Evolutionary conservation across 805 yeast genomes (phyloP).

Genomic region (Candida insectorum): DNA sequence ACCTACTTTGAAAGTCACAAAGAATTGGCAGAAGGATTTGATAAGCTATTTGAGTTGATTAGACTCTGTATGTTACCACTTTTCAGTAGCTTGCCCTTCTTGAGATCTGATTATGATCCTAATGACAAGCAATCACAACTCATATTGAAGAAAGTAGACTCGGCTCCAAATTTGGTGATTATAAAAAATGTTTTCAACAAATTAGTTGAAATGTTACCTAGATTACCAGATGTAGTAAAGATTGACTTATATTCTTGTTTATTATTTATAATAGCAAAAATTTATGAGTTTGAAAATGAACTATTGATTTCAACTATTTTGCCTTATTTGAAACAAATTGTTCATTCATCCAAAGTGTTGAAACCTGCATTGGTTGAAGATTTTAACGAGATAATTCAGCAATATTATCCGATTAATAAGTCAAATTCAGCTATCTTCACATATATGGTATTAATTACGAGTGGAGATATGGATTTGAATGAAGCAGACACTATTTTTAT

Average conservation of each 20-base stretch:
- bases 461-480: constrained; percentile 27
- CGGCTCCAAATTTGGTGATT: constrained; percentile 37
- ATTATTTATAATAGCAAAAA: constrained; percentile 56
- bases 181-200: constrained; percentile 49
- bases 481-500: constrained; percentile 20
- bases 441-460: constrained; percentile 30
- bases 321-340: constrained; percentile 35
- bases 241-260: constrained; percentile 71
- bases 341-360: constrained; percentile 21
- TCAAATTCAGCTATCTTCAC: constrained; percentile 29
- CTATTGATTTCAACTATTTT: constrained; percentile 47
- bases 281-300: constrained; percentile 45
- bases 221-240: constrained; percentile 66
- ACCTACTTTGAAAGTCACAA: constrained; percentile 24
- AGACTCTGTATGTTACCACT: constrained; percentile 67
- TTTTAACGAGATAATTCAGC: constrained; percentile 24
- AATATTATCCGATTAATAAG: constrained; percentile 13
- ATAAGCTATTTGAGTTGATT: constrained; percentile 77
- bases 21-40: constrained; percentile 53
- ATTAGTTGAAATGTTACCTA: constrained; percentile 58
- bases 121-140: constrained; percentile 19
- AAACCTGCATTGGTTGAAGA: constrained; percentile 19
- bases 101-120: constrained; percentile 43
- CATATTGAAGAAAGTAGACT: constrained; percentile 24
- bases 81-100: constrained; percentile 56